Conservation (phyloP, 306 rosid genomes). For the Senna tora region DNA sequence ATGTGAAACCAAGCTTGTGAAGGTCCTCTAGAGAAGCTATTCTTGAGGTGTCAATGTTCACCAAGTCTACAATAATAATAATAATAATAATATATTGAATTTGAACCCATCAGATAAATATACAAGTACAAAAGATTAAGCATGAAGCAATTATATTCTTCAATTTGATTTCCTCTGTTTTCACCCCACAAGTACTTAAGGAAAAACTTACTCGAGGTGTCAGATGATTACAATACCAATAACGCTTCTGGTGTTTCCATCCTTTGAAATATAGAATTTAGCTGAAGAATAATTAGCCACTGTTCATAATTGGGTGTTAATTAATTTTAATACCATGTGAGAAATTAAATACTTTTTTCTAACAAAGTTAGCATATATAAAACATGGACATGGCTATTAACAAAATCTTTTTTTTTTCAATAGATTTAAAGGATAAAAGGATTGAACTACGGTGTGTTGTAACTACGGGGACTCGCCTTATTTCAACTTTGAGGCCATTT, state of each 20-base stretch:
- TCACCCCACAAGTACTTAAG: background rate
- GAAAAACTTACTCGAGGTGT: slow-evolving; percentile 56
- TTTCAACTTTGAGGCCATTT: no score
- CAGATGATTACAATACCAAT: slow-evolving; percentile 54
- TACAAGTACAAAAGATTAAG: background rate
- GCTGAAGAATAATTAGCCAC: background rate
- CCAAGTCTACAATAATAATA: slow-evolving; percentile 48
- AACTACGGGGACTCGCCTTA: no score
- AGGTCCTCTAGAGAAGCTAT: slow-evolving; percentile 62
- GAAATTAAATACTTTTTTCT: slow-evolving; percentile 50
- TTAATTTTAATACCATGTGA: background rate
- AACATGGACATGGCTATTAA: slow-evolving; percentile 63
- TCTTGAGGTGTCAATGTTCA: slow-evolving; percentile 70
- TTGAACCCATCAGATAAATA: background rate
- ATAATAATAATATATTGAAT: no score
- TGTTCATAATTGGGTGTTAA: background rate
- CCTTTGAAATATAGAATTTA: slow-evolving; percentile 37
- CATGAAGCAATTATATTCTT: background rate
- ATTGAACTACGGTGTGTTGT: no score
- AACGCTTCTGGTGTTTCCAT: slow-evolving; percentile 37
- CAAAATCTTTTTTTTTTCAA: no score
- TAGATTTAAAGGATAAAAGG: no score
- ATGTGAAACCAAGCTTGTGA: slow-evolving; percentile 46
- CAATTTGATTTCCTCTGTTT: background rate
- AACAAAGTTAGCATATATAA: slow-evolving; percentile 68